Evolutionary conservation across 129 eudicot species (phyloP).

Genomic region (Pulicaria dysenterica): DNA sequence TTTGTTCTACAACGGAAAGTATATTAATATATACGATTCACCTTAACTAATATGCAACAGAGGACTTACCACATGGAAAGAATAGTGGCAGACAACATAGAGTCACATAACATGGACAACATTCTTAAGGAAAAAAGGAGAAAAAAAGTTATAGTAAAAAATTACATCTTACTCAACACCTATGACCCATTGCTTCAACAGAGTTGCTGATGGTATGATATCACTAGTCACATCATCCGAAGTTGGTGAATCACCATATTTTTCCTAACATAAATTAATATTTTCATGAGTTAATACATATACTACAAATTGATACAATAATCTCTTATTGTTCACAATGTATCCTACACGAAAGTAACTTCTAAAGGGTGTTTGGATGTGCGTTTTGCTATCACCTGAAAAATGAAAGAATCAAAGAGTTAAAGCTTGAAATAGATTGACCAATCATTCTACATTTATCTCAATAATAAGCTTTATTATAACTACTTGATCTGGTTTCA

Average conservation of each 20-base stretch:
- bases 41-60: background rate
- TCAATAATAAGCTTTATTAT: background rate
- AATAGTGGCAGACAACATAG: background rate
- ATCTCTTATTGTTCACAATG: no score
- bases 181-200: constrained; percentile 67
- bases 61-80: background rate
- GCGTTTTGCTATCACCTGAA: background rate
- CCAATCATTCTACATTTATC: background rate
- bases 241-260: constrained; percentile 39
- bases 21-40: background rate
- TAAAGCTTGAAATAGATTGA: background rate
- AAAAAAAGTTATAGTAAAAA: no score
- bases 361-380: background rate
- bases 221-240: constrained; percentile 37
- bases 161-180: constrained; percentile 74
- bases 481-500: background rate
- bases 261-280: constrained; percentile 48
- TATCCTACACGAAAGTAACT: background rate
- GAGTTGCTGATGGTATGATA: constrained; percentile 63
- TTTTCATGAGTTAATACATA: background rate
- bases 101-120: constrained; percentile 9
- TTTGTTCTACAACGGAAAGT: background rate
- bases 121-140: constrained; percentile 1
- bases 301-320: background rate
- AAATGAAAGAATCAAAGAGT: background rate